Base-by-base conservation (phyloP, 2,329 filamentous ascomycete genomes). In the Paracamarosporium sp. region DNA sequence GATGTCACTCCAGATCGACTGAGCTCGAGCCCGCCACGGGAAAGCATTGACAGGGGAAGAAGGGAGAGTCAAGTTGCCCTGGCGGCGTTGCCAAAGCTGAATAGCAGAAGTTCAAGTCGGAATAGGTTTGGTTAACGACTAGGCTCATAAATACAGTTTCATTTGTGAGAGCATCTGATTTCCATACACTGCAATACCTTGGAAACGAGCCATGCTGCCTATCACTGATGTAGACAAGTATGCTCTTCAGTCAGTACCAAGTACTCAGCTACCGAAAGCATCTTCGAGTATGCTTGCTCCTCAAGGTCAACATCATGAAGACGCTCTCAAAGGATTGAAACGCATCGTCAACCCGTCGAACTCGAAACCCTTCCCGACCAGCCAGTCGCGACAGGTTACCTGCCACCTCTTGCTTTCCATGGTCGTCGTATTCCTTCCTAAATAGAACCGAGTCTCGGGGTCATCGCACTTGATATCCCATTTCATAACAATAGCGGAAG, bases 1-100 rank as follows among this genome's bases (percentile, higher is more conserved):
- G 62, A 65, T 45, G 28, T 45, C 4, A 46, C 31, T 22, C 52
- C 46, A 1, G 45, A 53, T 20, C 45, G 20, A 20, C 30, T 38
- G 9, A 54, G 35, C 38, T 36, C 47, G 20, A 54, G 46, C 20
- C 25, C 33, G 25, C 47, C 47, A n/a, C 28, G 31, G 12, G 17
- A 20, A 27, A 55, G 46, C 35, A 47, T 48, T 27, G 41, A 52
- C 15, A 13, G 8, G 22, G 47, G 9, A 13, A 25, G 38, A 28
- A 45, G 50, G 8, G 50, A 35, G 28, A 53, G 35, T 17, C 24
- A 51, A 17, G 35, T 22, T 20, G 11, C 33, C 5, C 25, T 50
- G 25, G 30, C 47, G 20, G 15, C 15, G 24, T 40, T 40, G 33
- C n/a, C 47, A 15, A 24, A 15, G 24, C 12, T 28, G 9, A 15